Base-by-base conservation (phyloP, 805 yeast species). In the Hanseniaspora nectarophila region DNA sequence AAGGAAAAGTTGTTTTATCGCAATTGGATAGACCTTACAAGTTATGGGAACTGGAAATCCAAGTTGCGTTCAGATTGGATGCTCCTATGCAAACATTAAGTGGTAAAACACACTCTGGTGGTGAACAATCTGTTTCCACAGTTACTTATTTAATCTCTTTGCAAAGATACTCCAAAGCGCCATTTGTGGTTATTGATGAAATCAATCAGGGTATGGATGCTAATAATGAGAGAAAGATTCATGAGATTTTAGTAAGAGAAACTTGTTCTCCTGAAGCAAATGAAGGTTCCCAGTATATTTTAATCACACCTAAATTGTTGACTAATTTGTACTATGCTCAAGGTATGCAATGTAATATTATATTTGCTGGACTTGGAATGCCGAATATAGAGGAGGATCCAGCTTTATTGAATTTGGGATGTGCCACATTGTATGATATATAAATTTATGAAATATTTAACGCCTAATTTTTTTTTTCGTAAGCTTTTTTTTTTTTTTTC, bases 141-240 rank as follows among this genome's bases (percentile, higher is more conserved):
- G 90, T 90, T 2, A 76, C 89, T 49, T 92, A 84, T 63, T 76
- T 92, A 62, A 85, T 92, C 73, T 81, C 97, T 1, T 70, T 92
- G 56, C 99, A 92, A 68, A 90, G 88, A 10, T 73, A 84, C 54
- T 81, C 97, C 0, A 75, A 76, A 28, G 86, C 96, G 0, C 97
- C 98, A 9, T 87, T 92, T 61, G 73, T 97, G 62, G 89, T 90
- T 2, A 96, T 92, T 7, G 99, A 92, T 67, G 99, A 92, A 70
- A 94, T 92, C 56, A 92, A 92, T 64, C 99, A 92, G 69, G 99
- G 98, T 58, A 89, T 92, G 97, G 99, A 92, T 68, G 84, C 94
- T 12, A 77, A 77, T 55, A 92, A 92, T 62, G 98, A 92, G 66
- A 77, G 89, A 56, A 73, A 78, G 68, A 89, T 92, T 2, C 96